Evolutionary conservation across 768 basidiomycete species (phyloP).

Genomic region (Tricholoma hemisulphureum): DNA sequence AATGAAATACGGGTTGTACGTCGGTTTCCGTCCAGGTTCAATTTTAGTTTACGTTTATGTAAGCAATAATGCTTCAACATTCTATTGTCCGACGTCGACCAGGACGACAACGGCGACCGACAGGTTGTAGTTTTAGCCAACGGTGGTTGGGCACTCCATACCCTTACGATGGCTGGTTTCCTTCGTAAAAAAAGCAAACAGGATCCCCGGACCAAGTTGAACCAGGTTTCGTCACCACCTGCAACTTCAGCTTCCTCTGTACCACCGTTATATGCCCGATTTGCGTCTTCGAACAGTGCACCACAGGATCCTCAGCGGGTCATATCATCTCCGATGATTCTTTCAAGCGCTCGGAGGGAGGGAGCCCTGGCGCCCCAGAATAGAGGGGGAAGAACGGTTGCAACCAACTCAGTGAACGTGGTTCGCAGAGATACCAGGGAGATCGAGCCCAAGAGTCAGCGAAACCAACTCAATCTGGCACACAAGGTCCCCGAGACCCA

Average conservation of each 20-base stretch:
- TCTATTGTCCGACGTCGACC: background rate
- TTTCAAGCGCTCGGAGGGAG: conserved; percentile 29
- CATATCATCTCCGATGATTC: conserved; percentile 40
- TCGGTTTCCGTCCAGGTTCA: background rate
- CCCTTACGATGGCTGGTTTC: conserved; percentile 50
- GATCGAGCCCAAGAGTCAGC: conserved; percentile 5
- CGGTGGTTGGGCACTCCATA: background rate
- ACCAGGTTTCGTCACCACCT: conserved; percentile 7
- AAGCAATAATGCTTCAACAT: background rate
- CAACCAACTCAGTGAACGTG: conserved; percentile 9
- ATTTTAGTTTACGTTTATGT: background rate
- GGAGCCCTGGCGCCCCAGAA: conserved; percentile 10
- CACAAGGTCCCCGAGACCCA: background rate
- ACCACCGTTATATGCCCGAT: conserved; percentile 42
- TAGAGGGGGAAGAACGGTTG: conserved; percentile 5
- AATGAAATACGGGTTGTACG: no score
- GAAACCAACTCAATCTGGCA: background rate
- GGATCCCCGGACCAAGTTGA: conserved; percentile 21
- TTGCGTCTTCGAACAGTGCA: conserved; percentile 29
- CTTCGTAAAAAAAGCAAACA: conserved; percentile 50
- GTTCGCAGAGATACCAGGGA: conserved; percentile 11
- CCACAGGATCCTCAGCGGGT: conserved; percentile 24
- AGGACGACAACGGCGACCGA: background rate
- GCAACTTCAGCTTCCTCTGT: conserved; percentile 18
- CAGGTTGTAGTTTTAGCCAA: background rate